Evolutionary conservation across 352 stramenopile genomes (phyloP), one percentile per base, ranked within the genome.

Genomic region (Pythium aristosporum): DNA sequence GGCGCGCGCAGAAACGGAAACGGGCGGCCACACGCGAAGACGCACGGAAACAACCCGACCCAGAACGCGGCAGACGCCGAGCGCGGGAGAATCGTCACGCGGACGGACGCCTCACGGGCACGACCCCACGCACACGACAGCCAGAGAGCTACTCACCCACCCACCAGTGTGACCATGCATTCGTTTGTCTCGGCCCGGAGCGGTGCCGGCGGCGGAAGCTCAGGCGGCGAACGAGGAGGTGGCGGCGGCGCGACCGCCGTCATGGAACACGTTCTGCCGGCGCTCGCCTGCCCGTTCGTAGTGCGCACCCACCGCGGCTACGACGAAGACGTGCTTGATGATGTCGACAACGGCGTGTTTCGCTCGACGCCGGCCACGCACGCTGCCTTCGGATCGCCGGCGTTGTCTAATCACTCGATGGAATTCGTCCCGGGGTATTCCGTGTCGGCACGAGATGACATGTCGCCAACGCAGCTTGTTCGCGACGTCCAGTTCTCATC

Each of bases 291-390:
- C 36, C 61, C 72, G 41, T 91, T 89, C 54, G 80, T 92, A 21
- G 59, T 77, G 3, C 71, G 77, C 7, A 77, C 75, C 51, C 75
- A 69, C 61, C 51, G 61, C 63, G 51, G 53, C 43, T 52, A 80
- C 82, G 65, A 84, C 30, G 80, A 89, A 39, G 82, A 91, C 52
- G 71, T 83, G 58, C 54, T 86, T 43, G 72, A 72, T 50, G 77
- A 79, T 53, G 67, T 73, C 10, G 67, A 80, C 37, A 57, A 74
- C 49, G 67, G 52, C 30, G 61, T 81, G 23, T 87, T 70, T 51
- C 82, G 82, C 49, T 91, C 82, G n/a, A 87, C 82, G 20, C 73
- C 79, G 5, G 58, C 72, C 13, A 62, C 73, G 34, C 68, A 71
- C 42, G 42, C 65, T 68, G 36, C 28, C 7, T 71, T 74, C 39